These are phyloP conservation scores for Tuber borchii DNA, from an alignment of 495 filamentous ascomycete genomes.

Conservation along the genomic window DNA sequence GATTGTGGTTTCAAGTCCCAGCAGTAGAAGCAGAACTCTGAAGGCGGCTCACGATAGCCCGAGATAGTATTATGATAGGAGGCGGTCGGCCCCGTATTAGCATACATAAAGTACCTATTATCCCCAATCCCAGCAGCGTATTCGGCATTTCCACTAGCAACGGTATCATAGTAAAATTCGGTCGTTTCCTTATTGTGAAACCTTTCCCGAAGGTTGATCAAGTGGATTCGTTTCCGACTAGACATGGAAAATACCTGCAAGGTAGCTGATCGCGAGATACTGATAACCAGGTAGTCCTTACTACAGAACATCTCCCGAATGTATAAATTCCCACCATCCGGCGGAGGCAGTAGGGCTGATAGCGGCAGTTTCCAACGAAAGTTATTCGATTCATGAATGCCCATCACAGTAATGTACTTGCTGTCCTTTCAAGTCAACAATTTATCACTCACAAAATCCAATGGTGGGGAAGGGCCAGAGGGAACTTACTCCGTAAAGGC, in stretches of 20 bases:
- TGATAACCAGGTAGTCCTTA: conserved; percentile 28
- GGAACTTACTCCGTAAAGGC: conserved; percentile 22
- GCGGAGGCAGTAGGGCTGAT: conserved; percentile 6
- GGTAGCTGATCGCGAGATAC: conserved; percentile 20
- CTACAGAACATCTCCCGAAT: conserved; percentile 22
- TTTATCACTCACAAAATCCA: conserved; percentile 2
- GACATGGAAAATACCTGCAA: conserved; percentile 23
- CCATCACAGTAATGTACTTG: conserved; percentile 14
- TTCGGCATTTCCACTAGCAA: neutral
- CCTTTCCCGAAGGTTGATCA: conserved; percentile 12
- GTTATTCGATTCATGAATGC: conserved; percentile 10
- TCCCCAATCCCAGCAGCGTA: conserved; percentile 2
- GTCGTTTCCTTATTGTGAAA: conserved; percentile 3
- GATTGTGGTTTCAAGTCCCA: neutral
- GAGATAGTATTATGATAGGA: neutral
- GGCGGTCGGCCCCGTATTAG: neutral
- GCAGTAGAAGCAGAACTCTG: neutral
- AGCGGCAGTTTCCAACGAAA: conserved; percentile 11
- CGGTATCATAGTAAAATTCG: neutral
- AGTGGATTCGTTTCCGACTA: conserved; percentile 13
- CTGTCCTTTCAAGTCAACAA: conserved; percentile 5
- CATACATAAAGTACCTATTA: conserved; percentile 1
- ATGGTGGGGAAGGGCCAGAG: neutral
- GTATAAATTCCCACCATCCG: conserved; percentile 12
- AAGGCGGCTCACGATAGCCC: neutral